Base-by-base conservation (phyloP, 2,329 filamentous ascomycete genomes). In the Madurella fahalii region DNA sequence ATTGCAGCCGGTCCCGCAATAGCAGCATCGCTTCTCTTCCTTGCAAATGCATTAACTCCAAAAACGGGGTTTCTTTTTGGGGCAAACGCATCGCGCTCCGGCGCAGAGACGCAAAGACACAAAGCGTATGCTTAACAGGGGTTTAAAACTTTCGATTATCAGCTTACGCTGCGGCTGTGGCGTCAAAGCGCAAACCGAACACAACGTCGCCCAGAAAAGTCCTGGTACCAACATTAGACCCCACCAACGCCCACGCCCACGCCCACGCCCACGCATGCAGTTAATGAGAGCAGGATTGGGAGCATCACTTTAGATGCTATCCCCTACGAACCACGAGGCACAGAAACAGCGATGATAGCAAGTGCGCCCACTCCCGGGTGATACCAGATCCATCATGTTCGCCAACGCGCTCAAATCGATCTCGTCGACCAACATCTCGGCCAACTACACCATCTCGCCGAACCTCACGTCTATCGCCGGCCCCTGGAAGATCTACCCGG, bases 401-500 rank as follows among this genome's bases (percentile, higher is more conserved):
- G 90, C 90, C 68, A 92, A 86, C 59, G 90, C 90, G 61, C 81
- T 97, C 69, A 97, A 97, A 74, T 95, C 93, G 60, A 93, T 97
- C 71, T 87, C 86, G 61, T 93, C 82, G 64, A 80, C 89, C 57
- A 96, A 96, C 74, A 97, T 99, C 74, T 86, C 85, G 56, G 85
- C 87, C 68, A 95, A 96, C 74, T 99, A 99, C 73, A 84, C 87
- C 63, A 79, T 97, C 61, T 86, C 90, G 18, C 79, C 85, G 25
- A 84, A 83, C 56, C 82, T 88, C 11, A 86, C 84, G n/a, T 88
- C 90, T 49, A 84, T 84, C 50, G 89, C 92, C 15, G 94, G 94
- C 16, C 90, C 92, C 55, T 99, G 94, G 94, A 95, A 91, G 76
- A 94, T 99, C 66, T 93, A 93, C 79, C 92, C 96, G 74, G 92